phyloP scores from a whole-genome alignment of 768 basidiomycete genomes.

The Leccinum olivaceopallidum region DNA sequence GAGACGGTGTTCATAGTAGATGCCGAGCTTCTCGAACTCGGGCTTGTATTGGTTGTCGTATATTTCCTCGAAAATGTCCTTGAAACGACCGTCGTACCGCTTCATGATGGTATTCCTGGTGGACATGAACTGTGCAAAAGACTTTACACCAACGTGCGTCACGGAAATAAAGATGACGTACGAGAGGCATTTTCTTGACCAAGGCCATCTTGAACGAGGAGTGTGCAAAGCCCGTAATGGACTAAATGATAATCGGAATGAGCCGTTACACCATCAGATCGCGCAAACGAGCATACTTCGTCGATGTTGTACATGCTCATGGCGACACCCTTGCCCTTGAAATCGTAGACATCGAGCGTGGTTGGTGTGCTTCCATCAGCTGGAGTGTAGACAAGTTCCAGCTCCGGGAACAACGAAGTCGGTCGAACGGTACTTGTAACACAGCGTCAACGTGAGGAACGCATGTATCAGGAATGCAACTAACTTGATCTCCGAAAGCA shows the following conservation, averaged over 20 bases:
- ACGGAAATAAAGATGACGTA: conserved; percentile 32
- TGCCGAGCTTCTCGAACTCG: conserved; percentile 65
- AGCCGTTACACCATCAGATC: background rate
- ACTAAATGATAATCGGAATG: conserved; percentile 42
- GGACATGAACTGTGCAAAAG: conserved; percentile 74
- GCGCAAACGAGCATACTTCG: conserved; percentile 50
- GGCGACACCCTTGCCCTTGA: conserved; percentile 89
- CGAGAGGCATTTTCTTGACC: conserved; percentile 73
- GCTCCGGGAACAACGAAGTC: conserved; percentile 91
- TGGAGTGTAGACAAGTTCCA: conserved; percentile 91
- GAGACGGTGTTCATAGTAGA: conserved; percentile 95
- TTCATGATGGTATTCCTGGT: conserved; percentile 98
- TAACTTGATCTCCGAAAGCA: conserved; percentile 93
- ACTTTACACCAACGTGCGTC: background rate
- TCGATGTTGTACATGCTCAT: conserved; percentile 99
- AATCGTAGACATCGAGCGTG: conserved; percentile 86
- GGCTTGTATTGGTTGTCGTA: conserved; percentile 80
- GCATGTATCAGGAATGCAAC: conserved; percentile 20
- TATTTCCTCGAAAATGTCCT: conserved; percentile 98
- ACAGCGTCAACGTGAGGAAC: conserved; percentile 7
- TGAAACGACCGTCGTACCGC: conserved; percentile 98
- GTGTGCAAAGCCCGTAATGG: conserved; percentile 94
- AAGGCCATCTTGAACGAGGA: conserved; percentile 97
- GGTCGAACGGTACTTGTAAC: conserved; percentile 80
- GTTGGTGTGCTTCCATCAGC: conserved; percentile 67